Conservation (phyloP, 441 rosid species). For the Daphne laureola region DNA sequence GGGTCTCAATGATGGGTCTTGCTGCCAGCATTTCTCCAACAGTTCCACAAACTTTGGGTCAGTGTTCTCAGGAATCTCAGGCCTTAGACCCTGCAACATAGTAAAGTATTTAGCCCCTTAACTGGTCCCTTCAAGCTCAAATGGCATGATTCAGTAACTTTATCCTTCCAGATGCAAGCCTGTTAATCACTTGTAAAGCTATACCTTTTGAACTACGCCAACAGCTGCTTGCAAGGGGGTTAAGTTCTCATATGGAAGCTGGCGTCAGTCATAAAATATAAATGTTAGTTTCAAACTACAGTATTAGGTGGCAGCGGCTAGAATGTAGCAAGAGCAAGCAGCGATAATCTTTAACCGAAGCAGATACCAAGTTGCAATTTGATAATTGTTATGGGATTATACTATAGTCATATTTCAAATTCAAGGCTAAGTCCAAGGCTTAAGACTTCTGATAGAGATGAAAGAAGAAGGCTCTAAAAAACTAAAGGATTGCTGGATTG, state of each 20-base stretch:
- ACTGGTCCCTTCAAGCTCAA: neutral
- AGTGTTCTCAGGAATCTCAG: constrained; percentile 40
- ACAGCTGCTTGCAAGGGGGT: constrained; percentile 68
- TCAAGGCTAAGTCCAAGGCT: too few relatives aligned
- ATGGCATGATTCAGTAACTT: constrained; percentile 1
- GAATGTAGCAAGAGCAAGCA: too few relatives aligned
- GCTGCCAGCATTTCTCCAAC: constrained; percentile 62
- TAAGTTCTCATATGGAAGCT: constrained; percentile 59
- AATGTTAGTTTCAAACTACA: neutral
- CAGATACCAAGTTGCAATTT: too few relatives aligned
- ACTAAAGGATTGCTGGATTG: too few relatives aligned
- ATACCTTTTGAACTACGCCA: constrained; percentile 64
- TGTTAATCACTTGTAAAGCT: neutral
- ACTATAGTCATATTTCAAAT: too few relatives aligned
- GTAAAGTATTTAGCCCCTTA: neutral
- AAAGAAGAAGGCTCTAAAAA: too few relatives aligned
- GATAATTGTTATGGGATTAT: too few relatives aligned
- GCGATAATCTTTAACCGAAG: neutral
- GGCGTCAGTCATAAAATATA: constrained; percentile 15
- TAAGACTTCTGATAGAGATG: too few relatives aligned
- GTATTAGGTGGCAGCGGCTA: too few relatives aligned
- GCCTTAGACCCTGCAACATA: constrained; percentile 53
- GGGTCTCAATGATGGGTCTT: constrained; percentile 51
- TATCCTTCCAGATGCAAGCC: neutral
- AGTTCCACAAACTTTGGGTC: constrained; percentile 42